Percentiles rank a stretch among this genome's conserved stretches.
Evolutionary conservation across 1,284 basidiomycete species (phyloP).

Genomic region (Moniliophthora roreri): DNA sequence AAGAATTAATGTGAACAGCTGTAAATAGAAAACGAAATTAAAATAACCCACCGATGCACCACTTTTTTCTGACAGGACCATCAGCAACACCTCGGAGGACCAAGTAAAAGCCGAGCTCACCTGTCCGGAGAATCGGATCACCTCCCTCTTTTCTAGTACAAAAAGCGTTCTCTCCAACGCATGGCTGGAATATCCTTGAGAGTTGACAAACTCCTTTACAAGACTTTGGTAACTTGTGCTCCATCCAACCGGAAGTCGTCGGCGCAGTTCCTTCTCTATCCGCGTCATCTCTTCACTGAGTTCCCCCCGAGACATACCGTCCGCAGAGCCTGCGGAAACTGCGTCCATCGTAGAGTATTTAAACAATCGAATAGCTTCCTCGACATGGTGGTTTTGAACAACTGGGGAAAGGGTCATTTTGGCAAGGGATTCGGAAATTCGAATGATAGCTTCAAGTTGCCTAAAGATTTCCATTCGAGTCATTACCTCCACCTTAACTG

Average conservation of each 20-base stretch:
- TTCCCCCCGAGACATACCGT: conserved; percentile 91
- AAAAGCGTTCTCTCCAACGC: conserved; percentile 92
- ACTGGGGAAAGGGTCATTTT: conserved; percentile 90
- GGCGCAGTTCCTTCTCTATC: conserved; percentile 90
- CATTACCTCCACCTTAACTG: not conserved
- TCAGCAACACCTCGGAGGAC: conserved; percentile 4
- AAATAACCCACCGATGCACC: conserved; percentile 28
- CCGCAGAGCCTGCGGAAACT: conserved; percentile 89
- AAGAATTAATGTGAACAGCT: conserved; percentile 3
- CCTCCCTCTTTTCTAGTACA: conserved; percentile 93
- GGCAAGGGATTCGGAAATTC: conserved; percentile 95
- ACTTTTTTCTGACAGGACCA: conserved; percentile 48
- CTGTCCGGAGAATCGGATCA: conserved; percentile 87
- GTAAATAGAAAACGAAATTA: not conserved
- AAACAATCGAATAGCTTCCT: conserved; percentile 98
- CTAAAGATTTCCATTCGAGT: conserved; percentile 37
- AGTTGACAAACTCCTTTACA: conserved; percentile 92
- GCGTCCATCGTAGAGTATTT: conserved; percentile 99
- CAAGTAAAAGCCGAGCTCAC: conserved; percentile 29
- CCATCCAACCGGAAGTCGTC: conserved; percentile 95
- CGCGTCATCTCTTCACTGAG: conserved; percentile 92
- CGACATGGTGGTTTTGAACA: conserved; percentile 93
- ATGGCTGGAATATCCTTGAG: conserved; percentile 89
- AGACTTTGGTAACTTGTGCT: conserved; percentile 94
- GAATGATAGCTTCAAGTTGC: conserved; percentile 98